phyloP scores from a whole-genome alignment of 805 yeast genomes.

The Candida dendrica region DNA sequence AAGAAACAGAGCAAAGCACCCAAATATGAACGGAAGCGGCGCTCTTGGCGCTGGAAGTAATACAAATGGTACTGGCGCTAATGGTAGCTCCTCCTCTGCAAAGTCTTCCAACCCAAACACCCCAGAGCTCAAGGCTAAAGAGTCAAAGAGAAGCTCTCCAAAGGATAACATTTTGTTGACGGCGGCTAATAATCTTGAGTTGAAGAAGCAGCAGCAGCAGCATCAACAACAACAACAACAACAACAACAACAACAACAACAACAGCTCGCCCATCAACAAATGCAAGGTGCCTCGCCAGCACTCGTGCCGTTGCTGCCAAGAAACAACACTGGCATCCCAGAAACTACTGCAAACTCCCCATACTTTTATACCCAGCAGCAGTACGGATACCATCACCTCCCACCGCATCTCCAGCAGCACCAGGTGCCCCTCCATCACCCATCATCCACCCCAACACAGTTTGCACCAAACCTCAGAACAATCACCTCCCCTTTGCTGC shows the following conservation, averaged over 20 bases:
- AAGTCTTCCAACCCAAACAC: slow-evolving; percentile 14
- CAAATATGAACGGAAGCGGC: slow-evolving; percentile 6
- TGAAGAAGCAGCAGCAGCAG: background rate
- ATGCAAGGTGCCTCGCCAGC: slow-evolving; percentile 25
- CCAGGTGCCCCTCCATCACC: slow-evolving; percentile 56
- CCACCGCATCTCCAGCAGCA: slow-evolving; percentile 13
- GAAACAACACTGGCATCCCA: slow-evolving; percentile 16
- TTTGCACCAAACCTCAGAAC: slow-evolving; percentile 58
- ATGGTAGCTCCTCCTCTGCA: slow-evolving; percentile 2
- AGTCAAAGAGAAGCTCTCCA: slow-evolving; percentile 8
- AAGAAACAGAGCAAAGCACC: slow-evolving; percentile 73
- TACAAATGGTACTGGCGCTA: too few relatives aligned
- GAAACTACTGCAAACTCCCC: slow-evolving; percentile 9
- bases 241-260: background rate
- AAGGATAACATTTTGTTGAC: background rate
- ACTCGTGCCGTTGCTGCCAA: slow-evolving; percentile 33
- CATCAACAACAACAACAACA: background rate
- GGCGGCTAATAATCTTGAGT: background rate
- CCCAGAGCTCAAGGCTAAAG: slow-evolving; percentile 15
- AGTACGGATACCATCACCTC: slow-evolving; percentile 2
- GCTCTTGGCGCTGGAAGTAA: too few relatives aligned
- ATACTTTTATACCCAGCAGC: slow-evolving; percentile 6
- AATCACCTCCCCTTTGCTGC: slow-evolving; percentile 57
- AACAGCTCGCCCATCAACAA: background rate
- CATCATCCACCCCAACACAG: slow-evolving; percentile 63